Evolutionary conservation across 441 rosid species (phyloP).

Genomic region (Populus trichocarpa): DNA sequence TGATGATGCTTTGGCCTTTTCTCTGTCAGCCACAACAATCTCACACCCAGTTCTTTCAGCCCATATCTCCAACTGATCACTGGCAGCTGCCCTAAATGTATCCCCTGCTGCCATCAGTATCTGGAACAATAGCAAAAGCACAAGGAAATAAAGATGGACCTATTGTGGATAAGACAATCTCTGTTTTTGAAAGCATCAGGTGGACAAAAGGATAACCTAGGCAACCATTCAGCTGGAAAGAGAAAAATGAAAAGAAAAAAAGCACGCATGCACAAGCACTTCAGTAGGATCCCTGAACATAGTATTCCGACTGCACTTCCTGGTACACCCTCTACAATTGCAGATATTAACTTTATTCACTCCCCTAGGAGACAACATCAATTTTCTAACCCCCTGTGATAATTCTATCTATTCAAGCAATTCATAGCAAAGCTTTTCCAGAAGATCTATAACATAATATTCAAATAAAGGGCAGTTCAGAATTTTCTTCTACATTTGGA

Average conservation of each 20-base stretch:
- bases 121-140: conserved; percentile 39
- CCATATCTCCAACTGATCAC: conserved; percentile 93
- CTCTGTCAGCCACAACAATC: conserved; percentile 68
- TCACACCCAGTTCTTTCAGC: conserved; percentile 90
- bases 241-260: no score
- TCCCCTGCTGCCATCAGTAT: conserved; percentile 90
- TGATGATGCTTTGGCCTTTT: conserved; percentile 87
- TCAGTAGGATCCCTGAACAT: not conserved
- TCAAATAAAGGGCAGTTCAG: not conserved
- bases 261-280: not conserved
- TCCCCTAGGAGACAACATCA: not conserved
- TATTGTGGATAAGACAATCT: not conserved
- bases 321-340: not conserved
- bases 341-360: not conserved
- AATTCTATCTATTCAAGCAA: not conserved
- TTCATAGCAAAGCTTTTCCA: no score
- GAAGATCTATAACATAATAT: not conserved
- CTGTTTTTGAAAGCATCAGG: not conserved
- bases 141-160: not conserved
- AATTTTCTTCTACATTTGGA: not conserved
- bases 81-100: conserved; percentile 94
- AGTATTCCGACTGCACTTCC: not conserved
- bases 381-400: not conserved
- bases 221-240: not conserved
- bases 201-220: not conserved